Base-by-base conservation (phyloP, 108 stramenopile genomes). In the Pseudonitzschia delicatissima region DNA sequence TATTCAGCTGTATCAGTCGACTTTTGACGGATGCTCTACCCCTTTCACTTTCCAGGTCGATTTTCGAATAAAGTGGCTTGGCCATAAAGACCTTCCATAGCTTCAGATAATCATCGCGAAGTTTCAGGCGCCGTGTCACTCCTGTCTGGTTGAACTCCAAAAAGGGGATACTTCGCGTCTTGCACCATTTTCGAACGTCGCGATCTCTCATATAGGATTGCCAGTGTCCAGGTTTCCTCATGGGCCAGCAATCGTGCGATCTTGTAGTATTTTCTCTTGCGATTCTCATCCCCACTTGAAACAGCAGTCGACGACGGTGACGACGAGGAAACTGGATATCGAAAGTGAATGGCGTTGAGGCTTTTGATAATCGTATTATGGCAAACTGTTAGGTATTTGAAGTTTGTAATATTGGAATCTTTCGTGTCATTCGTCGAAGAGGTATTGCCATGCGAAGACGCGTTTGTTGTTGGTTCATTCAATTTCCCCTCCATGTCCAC, bases 211-310 rank as follows among this genome's bases (percentile, higher is more conserved):
- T 68, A 58, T 77, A 88, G 5, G 84, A 86, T 62, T 78, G 62
- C 69, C 81, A 72, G 45, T 88, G 84, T 21, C 84, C 80, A 0
- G n/a, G 77, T 84, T 71, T 88, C 87, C 67, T 83, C 72, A 49
- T 88, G 87, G 17, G 84, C 80, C 35, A 88, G 42, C 4, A 88
- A 65, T 48, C 83, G 75, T 13, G 70, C 55, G 26, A 87, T 85
- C 11, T 68, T 70, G 9, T 76, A 66, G 17, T 45, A 48, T 31
- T 31, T 55, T 34, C 29, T 33, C 33, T 31, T 40, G 42, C 2
- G 20, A 21, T 2, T 48, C 23, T 21, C 20, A 6, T 48, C 23
- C n/a, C n/a, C n/a, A n/a, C n/a, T n/a, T n/a, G n/a, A n/a, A n/a
- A n/a, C n/a, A n/a, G n/a, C n/a, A n/a, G n/a, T n/a, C n/a, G n/a